Conservation (phyloP, 129 eudicot genomes). For the Tanacetum coccineum region DNA sequence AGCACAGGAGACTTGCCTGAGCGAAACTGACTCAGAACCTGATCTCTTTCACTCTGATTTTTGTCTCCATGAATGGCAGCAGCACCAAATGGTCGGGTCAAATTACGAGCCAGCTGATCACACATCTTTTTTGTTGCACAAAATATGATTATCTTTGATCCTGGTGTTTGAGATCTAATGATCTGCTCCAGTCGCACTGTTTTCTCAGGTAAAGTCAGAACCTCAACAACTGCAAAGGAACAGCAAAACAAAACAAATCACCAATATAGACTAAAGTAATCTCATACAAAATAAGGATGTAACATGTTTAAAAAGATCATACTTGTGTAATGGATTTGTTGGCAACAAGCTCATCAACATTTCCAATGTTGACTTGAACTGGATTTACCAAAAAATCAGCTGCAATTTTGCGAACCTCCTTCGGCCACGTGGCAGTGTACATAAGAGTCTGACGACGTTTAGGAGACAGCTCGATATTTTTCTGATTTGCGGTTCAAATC, state of each 20-base stretch:
- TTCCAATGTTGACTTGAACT: conserved; percentile 93
- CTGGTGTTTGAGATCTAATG: conserved; percentile 90
- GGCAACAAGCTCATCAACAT: conserved; percentile 89
- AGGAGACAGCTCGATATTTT: conserved; percentile 88
- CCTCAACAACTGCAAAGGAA: conserved; percentile 60
- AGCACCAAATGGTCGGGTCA: conserved; percentile 73
- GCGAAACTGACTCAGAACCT: conserved; percentile 77
- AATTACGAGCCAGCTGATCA: conserved; percentile 76
- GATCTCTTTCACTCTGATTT: conserved; percentile 85
- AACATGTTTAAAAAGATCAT: neutral
- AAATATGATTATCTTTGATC: conserved; percentile 82
- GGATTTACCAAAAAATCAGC: conserved; percentile 79
- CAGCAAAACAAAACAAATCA: conserved; percentile 10
- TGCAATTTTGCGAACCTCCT: conserved; percentile 98
- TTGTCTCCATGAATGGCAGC: conserved; percentile 98
- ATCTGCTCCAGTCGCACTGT: conserved; percentile 76
- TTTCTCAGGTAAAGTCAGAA: conserved; percentile 63
- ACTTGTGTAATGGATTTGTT: conserved; percentile 97
- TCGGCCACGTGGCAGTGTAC: conserved; percentile 99
- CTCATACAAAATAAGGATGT: conserved; percentile 3
- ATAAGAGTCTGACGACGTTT: conserved; percentile 84
- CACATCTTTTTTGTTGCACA: conserved; percentile 98
- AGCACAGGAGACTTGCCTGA: conserved; percentile 85
- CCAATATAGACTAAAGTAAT: conserved; percentile 1
- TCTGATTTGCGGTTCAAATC: conserved; percentile 96